Base-by-base conservation (phyloP, 371 early-diverging fungal species). In the Funneliformis caledonium region DNA sequence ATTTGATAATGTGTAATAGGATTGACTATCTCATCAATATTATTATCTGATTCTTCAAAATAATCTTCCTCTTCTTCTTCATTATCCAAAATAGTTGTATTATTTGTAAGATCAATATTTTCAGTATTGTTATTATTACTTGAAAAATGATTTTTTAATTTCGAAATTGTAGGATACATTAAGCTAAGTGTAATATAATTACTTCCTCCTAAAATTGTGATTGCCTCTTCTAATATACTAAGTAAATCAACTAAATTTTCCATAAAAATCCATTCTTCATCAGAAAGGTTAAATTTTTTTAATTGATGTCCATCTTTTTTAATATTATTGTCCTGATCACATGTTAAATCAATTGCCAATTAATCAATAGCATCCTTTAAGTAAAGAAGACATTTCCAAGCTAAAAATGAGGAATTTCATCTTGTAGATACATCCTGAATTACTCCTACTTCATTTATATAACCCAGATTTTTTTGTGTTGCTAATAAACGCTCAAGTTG, bases 331-430 rank as follows among this genome's bases (percentile, higher is more conserved):
- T 72, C 70, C 16, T 4, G 1, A 12, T 69, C 12, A 16, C 42
- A 2, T 10, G 47, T 10, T 45, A 69, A 69, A 69, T 69, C 42
- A 69, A 11, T 37, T 14, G 16, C 3, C 37, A 69, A 12, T 31
- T n/a, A 4, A 12, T 8, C 11, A 10, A 72, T 72, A 14, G 72
- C 52, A 50, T 47, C 1, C 22, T 12, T 72, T 3, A 72, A 33
- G 8, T 47, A 48, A 22, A 72, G 1, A 4, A 72, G 26, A 2
- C 31, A 1, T 12, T 45, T 0, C 4, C 47, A 72, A 2, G 52
- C 72, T 12, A 52, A 9, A 22, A 22, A 72, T 19, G 48, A 33
- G 22, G 72, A 72, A 33, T 72, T 72, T 52, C 52, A 72, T 22
- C 72, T 22, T 2, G 72, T 72, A 2, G 12, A 11, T 11, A 72